A percentile compares a stretch with the other conserved stretches of the same genome.
phyloP scores from a whole-genome alignment of 73 alveolate species.

The Paramecium biaurelia region DNA sequence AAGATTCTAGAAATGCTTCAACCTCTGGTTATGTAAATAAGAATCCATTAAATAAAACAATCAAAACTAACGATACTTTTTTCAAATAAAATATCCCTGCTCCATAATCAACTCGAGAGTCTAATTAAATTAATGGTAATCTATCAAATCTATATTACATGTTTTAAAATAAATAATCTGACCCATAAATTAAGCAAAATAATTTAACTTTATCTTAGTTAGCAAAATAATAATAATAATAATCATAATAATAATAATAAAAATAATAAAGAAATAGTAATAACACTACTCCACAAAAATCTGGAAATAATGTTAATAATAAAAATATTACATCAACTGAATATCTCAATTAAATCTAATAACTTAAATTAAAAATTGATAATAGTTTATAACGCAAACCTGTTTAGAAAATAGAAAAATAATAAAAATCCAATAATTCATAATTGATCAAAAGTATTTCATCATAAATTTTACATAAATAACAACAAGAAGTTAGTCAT shows the following conservation, averaged over 20 bases:
- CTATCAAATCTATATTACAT: not conserved
- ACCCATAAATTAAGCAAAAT: not conserved
- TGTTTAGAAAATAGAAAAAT: not conserved
- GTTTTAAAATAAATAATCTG: not conserved
- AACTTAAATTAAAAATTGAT: not conserved
- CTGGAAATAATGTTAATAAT: not conserved
- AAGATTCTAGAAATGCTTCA: constrained; percentile 14
- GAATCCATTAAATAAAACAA: not conserved
- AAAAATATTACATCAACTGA: not conserved
- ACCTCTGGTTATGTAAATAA: not conserved
- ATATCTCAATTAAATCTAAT: not conserved
- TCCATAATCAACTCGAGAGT: not conserved
- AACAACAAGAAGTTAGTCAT: not conserved
- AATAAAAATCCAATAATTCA: not conserved
- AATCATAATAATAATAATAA: not conserved
- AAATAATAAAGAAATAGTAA: not conserved
- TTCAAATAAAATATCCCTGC: not conserved
- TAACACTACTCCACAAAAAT: constrained; percentile 1
- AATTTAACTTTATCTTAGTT: not conserved
- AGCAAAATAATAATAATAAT: not conserved
- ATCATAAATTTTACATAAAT: not conserved
- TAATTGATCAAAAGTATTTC: not conserved
- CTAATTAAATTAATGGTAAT: not conserved
- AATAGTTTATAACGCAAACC: not conserved
- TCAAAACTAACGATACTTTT: not conserved